A percentile compares a stretch with the other conserved stretches of the same genome.
These are phyloP conservation scores for Colletotrichum tropicicola DNA, from an alignment of 2,329 filamentous ascomycete species.

Conservation along the genomic window DNA sequence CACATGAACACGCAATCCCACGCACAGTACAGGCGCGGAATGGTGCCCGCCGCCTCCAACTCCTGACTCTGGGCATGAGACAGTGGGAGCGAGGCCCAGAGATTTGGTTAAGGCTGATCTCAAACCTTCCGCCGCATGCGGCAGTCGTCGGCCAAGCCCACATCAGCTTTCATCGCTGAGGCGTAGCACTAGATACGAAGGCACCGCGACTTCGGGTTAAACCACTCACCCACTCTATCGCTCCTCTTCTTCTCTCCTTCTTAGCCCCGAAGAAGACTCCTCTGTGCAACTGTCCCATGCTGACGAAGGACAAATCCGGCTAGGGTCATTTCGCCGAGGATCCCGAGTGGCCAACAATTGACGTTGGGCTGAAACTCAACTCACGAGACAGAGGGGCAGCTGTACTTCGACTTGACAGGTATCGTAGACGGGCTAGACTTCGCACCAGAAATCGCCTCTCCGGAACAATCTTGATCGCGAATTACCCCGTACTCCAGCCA, in stretches of 20 bases:
- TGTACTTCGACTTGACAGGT: background rate
- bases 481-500: background rate
- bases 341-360: background rate
- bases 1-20: background rate
- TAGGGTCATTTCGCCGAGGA: background rate
- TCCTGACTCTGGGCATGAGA: background rate
- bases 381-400: background rate
- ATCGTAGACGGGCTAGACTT: too few species aligned
- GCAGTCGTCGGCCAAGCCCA: background rate
- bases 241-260: background rate
- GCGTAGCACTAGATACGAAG: background rate
- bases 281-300: background rate
- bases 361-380: background rate
- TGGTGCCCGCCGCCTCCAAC: background rate
- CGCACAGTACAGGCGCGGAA: background rate
- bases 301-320: background rate
- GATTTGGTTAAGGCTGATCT: background rate
- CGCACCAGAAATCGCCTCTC: background rate
- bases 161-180: background rate
- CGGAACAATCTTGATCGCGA: background rate
- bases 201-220: background rate
- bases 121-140: slow-evolving; percentile 2
- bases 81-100: background rate
- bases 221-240: background rate
- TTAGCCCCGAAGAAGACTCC: background rate